A percentile compares a stretch with the other conserved stretches of the same genome.
phyloP scores from a whole-genome alignment of 768 basidiomycete species.

The Tulasnella sp. region DNA sequence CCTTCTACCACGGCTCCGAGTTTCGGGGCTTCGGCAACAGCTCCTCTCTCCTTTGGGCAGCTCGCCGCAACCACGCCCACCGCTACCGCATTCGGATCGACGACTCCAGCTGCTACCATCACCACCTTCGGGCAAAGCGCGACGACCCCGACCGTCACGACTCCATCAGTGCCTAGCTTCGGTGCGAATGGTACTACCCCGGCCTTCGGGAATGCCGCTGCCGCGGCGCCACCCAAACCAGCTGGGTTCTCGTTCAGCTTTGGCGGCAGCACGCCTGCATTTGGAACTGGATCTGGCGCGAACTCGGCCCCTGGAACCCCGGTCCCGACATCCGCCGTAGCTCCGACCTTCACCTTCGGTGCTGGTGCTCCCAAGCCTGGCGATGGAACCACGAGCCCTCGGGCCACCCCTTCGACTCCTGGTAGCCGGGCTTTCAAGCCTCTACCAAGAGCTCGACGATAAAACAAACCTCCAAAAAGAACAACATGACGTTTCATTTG shows the following conservation, averaged over 20 bases:
- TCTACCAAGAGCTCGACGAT: background rate
- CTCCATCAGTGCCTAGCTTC: slow-evolving; percentile 29
- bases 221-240: slow-evolving; percentile 22
- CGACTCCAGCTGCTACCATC: slow-evolving; percentile 23
- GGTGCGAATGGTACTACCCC: slow-evolving; percentile 18
- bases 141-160: slow-evolving; percentile 26
- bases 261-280: slow-evolving; percentile 18
- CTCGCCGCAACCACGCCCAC: slow-evolving; percentile 22
- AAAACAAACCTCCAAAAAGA: background rate
- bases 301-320: slow-evolving; percentile 33
- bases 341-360: background rate
- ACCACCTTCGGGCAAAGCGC: slow-evolving; percentile 25
- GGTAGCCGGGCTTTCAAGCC: background rate
- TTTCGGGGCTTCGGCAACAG: background rate
- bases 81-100: slow-evolving; percentile 24
- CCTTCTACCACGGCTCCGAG: background rate
- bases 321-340: slow-evolving; percentile 20
- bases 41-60: background rate
- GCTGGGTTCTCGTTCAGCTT: slow-evolving; percentile 1
- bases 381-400: background rate
- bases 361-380: background rate
- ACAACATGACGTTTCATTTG: background rate
- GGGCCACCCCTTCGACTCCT: background rate
- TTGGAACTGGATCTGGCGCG: background rate
- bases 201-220: slow-evolving; percentile 21